Evolutionary conservation across 1,139 yeast genomes (phyloP).

Genomic region (Magnusiomyces sp.): DNA sequence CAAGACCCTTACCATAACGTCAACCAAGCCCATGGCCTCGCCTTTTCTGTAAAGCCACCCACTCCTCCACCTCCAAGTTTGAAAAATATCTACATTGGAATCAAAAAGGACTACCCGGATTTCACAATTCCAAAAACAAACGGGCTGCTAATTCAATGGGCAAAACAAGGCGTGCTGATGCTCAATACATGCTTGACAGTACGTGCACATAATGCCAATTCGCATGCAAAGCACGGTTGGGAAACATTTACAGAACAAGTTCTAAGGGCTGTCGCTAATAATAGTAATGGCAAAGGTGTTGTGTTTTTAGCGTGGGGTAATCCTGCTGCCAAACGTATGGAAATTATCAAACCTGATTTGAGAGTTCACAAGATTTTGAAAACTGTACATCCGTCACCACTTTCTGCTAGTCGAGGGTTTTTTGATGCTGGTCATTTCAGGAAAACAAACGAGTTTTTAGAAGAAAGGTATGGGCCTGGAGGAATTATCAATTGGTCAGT

Average conservation of each 20-base stretch:
- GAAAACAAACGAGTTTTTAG: conserved; percentile 67
- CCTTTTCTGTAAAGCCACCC: conserved; percentile 83
- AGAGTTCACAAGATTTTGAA: conserved; percentile 42
- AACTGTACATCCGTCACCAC: conserved; percentile 91
- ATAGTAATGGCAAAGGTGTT: conserved; percentile 31
- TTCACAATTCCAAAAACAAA: conserved; percentile 46
- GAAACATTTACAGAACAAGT: conserved; percentile 76
- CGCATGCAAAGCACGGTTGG: conserved; percentile 92
- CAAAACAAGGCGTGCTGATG: conserved; percentile 77
- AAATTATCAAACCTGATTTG: conserved; percentile 33
- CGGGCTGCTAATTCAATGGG: conserved; percentile 80
- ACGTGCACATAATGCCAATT: conserved; percentile 86
- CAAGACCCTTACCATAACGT: conserved; percentile 94
- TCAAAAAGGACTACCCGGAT: conserved; percentile 63
- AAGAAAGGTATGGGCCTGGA: conserved; percentile 36
- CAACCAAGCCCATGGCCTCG: conserved; percentile 94
- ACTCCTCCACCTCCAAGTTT: conserved; percentile 86
- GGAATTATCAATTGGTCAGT: conserved; percentile 60
- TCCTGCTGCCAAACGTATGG: conserved; percentile 75
- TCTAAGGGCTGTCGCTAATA: conserved; percentile 42
- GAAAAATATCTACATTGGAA: conserved; percentile 74
- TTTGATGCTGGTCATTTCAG: conserved; percentile 65
- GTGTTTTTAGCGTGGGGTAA: conserved; percentile 91
- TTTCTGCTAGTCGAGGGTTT: conserved; percentile 81
- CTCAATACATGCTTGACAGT: conserved; percentile 88